A percentile compares a stretch with the other conserved stretches of the same genome.
Conservation (phyloP, 164 flowering plant species). For the Dillenia turbinata region DNA sequence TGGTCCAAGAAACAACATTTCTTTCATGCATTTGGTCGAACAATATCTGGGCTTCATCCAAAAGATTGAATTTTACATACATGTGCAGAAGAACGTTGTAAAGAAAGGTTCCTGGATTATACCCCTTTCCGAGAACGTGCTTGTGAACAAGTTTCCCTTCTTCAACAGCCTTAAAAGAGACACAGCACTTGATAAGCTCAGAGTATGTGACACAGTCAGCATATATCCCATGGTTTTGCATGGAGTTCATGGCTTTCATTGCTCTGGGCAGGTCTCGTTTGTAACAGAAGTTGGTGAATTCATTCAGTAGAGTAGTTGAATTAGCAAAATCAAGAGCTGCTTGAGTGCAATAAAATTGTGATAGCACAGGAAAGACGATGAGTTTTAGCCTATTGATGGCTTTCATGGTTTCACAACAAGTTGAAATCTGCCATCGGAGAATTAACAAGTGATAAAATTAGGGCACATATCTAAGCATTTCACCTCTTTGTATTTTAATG, state of each 20-base stretch:
- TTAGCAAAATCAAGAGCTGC: no score
- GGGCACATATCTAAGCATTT: no score
- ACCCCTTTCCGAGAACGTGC: slow-evolving; percentile 57
- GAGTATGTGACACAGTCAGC: slow-evolving; percentile 65
- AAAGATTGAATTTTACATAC: slow-evolving; percentile 54
- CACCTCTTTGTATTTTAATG: no score
- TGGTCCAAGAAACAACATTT: slow-evolving; percentile 89
- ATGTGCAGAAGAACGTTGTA: slow-evolving; percentile 52
- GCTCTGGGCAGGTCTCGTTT: slow-evolving; percentile 60
- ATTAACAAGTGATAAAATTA: no score
- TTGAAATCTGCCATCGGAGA: no score
- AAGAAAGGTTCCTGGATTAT: slow-evolving; percentile 53
- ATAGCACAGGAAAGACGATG: no score
- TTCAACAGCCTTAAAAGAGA: slow-evolving; percentile 36
- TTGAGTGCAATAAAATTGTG: no score
- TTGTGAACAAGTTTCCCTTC: slow-evolving; percentile 49
- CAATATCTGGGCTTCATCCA: slow-evolving; percentile 53
- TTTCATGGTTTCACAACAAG: no score
- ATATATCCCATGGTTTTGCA: slow-evolving; percentile 40
- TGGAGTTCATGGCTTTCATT: slow-evolving; percentile 42
- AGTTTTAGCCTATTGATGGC: no score
- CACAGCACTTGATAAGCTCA: slow-evolving; percentile 70
- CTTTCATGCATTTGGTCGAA: slow-evolving; percentile 71
- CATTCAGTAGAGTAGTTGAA: slow-evolving; percentile 27
- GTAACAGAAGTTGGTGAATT: slow-evolving; percentile 51